These are phyloP conservation scores for Rostrohypoxylon terebratum DNA, from an alignment of 495 filamentous ascomycete species.

Conservation along the genomic window DNA sequence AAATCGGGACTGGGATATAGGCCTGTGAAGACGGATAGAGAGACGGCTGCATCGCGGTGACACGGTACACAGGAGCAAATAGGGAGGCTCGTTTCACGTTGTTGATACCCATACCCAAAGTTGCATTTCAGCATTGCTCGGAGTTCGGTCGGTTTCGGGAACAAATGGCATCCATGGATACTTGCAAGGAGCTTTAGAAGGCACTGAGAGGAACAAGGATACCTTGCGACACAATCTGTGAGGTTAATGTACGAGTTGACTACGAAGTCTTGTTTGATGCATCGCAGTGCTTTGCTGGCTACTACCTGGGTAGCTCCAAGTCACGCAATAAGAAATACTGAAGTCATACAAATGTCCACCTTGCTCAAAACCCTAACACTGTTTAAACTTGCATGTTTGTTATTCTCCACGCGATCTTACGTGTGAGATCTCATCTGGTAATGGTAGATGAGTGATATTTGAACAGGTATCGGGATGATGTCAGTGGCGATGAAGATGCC, in stretches of 20 bases:
- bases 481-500: no score
- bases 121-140: slow-evolving; percentile 27
- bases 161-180: background rate
- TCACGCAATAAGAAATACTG: background rate
- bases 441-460: no score
- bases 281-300: background rate
- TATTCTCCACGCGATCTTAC: no score
- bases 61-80: background rate
- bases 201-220: background rate
- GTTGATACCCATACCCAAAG: slow-evolving; percentile 26
- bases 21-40: background rate
- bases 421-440: no score
- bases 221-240: background rate
- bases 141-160: slow-evolving; percentile 18
- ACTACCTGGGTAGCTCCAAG: background rate
- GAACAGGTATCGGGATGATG: no score
- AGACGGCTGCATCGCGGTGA: background rate
- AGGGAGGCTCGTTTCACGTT: background rate
- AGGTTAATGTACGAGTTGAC: background rate
- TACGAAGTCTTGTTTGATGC: background rate
- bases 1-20: background rate
- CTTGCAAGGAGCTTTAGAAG: background rate
- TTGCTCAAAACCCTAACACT: no score
- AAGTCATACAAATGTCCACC: background rate
- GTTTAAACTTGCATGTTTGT: no score